Conservation (phyloP, 495 filamentous ascomycete genomes). For the Penicillium lagena region DNA sequence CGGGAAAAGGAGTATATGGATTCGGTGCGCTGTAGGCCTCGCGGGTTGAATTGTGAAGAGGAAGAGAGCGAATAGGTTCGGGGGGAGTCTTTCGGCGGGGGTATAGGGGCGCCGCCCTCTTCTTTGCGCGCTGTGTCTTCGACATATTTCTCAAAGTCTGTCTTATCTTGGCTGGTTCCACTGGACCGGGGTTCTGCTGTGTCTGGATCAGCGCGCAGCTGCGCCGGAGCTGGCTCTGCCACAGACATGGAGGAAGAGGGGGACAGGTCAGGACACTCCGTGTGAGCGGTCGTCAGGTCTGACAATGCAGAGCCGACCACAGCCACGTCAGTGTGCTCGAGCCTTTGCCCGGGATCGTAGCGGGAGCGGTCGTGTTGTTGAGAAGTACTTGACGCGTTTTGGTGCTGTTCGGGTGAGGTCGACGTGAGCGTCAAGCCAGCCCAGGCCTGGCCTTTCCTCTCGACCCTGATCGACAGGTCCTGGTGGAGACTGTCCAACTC, state of each 20-base stretch:
- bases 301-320: conserved; percentile 10
- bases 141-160: conserved; percentile 42
- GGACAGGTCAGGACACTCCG: neutral
- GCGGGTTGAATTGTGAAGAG: conserved; percentile 43
- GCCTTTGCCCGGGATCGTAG: conserved; percentile 8
- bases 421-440: conserved; percentile 30
- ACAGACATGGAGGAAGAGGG: conserved; percentile 26
- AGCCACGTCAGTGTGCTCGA: conserved; percentile 13
- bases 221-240: conserved; percentile 21
- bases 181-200: conserved; percentile 3
- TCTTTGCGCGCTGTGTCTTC: conserved; percentile 35
- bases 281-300: conserved; percentile 6
- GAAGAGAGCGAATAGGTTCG: conserved; percentile 31
- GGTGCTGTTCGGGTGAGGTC: conserved; percentile 6
- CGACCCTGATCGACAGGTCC: conserved; percentile 47
- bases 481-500: conserved; percentile 59
- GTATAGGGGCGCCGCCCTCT: conserved; percentile 24
- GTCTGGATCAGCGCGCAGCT: conserved; percentile 11
- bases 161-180: conserved; percentile 14
- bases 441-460: conserved; percentile 60
- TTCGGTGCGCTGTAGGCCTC: conserved; percentile 51
- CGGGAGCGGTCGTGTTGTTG: conserved; percentile 14
- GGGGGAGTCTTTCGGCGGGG: conserved; percentile 36
- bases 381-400: conserved; percentile 13
- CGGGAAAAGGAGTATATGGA: conserved; percentile 88